phyloP scores from a whole-genome alignment of 2,329 filamentous ascomycete species.

The Helotiales sp. region DNA sequence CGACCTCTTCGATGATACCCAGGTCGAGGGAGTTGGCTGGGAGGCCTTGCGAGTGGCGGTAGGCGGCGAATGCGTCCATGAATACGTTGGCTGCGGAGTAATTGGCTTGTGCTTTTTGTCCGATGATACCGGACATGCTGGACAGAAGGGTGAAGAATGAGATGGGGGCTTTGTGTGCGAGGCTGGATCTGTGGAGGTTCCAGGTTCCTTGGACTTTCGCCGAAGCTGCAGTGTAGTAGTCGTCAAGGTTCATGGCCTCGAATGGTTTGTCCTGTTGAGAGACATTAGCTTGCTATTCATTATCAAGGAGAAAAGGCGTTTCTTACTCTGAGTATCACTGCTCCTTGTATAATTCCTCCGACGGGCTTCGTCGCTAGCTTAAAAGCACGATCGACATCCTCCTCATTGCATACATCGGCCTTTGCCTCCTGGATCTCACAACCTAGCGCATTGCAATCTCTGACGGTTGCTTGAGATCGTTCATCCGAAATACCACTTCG shows the following conservation, averaged over 20 bases:
- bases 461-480: neutral
- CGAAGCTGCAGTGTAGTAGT: constrained; percentile 10
- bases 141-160: constrained; percentile 44
- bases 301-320: too few relatives aligned
- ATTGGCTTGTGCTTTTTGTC: constrained; percentile 41
- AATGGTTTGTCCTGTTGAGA: neutral
- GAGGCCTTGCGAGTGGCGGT: constrained; percentile 41
- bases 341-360: constrained; percentile 34
- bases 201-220: constrained; percentile 23
- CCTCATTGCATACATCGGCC: constrained; percentile 13
- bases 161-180: constrained; percentile 34
- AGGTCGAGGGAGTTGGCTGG: constrained; percentile 51
- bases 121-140: constrained; percentile 38
- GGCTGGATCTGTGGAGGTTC: constrained; percentile 21
- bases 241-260: constrained; percentile 12
- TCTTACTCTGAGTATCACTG: constrained; percentile 34
- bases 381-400: constrained; percentile 12
- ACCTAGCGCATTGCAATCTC: constrained; percentile 9
- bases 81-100: constrained; percentile 53
- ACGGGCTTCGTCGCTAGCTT: constrained; percentile 11
- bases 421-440: constrained; percentile 9
- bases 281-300: too few relatives aligned
- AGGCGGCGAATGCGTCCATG: constrained; percentile 42
- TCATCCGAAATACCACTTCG: constrained; percentile 18
- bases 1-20: constrained; percentile 47